These are phyloP conservation scores for Daedalea quercina DNA, from an alignment of 768 basidiomycete species.

Conservation along the genomic window DNA sequence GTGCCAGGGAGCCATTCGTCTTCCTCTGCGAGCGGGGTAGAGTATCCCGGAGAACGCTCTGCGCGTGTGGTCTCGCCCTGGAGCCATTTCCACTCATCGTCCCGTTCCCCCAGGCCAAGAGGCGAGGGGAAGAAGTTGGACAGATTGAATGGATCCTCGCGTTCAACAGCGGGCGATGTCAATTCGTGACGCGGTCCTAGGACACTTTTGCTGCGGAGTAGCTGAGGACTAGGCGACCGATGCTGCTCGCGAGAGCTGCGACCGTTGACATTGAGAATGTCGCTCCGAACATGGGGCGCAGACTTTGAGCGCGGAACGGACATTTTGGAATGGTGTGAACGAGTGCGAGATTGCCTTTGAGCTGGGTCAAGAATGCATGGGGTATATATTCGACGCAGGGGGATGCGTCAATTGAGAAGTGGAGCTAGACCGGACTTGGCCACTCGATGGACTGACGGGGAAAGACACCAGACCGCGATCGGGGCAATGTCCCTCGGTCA, in stretches of 20 bases:
- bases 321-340: constrained; percentile 16
- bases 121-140: constrained; percentile 40
- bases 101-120: constrained; percentile 14
- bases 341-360: not conserved
- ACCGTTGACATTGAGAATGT: not conserved
- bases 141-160: constrained; percentile 43
- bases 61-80: constrained; percentile 14
- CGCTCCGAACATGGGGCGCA: constrained; percentile 15
- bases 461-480: not conserved
- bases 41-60: constrained; percentile 7
- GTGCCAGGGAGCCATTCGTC: not conserved
- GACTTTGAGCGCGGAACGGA: constrained; percentile 26
- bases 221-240: not conserved
- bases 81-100: constrained; percentile 39
- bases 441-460: not conserved
- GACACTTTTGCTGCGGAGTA: not conserved
- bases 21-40: not conserved
- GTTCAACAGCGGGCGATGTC: constrained; percentile 10
- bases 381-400: constrained; percentile 11
- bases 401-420: constrained; percentile 5
- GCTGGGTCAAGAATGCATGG: constrained; percentile 12
- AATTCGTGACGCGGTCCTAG: constrained; percentile 6
- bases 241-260: not conserved
- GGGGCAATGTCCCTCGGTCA: too few relatives aligned
- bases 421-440: not conserved